phyloP scores from a whole-genome alignment of 352 stramenopile species.

The Pythium utonaiense region DNA sequence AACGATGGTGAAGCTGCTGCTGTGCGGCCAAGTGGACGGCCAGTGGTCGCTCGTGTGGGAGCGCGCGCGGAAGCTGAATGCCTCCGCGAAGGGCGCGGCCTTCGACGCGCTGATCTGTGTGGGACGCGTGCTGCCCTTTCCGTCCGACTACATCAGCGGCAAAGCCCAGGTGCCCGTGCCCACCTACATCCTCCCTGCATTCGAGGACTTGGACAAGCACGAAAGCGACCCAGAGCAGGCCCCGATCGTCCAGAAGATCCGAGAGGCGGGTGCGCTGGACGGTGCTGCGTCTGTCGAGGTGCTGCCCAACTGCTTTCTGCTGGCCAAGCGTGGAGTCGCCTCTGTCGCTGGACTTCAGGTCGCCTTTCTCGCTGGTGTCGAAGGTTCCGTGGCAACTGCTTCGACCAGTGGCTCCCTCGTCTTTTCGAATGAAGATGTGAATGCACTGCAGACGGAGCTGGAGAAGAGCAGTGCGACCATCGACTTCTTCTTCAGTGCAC shows the following conservation, averaged over 20 bases:
- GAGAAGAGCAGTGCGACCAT: constrained; percentile 18
- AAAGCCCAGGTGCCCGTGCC: constrained; percentile 39
- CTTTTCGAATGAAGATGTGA: constrained; percentile 10
- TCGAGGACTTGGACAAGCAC: constrained; percentile 26
- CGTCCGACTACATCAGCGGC: constrained; percentile 37
- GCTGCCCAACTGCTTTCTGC: constrained; percentile 43
- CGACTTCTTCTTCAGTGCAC: constrained; percentile 64
- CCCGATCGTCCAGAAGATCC: constrained; percentile 38
- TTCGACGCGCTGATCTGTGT: constrained; percentile 68
- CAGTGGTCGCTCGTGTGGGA: constrained; percentile 68
- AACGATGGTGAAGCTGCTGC: constrained; percentile 76
- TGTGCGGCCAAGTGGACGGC: constrained; percentile 59
- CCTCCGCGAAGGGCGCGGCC: constrained; percentile 37
- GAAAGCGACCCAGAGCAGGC: constrained; percentile 29
- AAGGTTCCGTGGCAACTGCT: neutral
- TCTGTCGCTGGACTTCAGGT: constrained; percentile 26
- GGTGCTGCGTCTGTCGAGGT: constrained; percentile 31
- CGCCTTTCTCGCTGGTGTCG: constrained; percentile 23
- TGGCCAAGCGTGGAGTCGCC: constrained; percentile 40
- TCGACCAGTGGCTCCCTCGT: neutral
- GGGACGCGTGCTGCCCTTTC: constrained; percentile 54
- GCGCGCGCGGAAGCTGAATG: constrained; percentile 69
- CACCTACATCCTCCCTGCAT: constrained; percentile 54
- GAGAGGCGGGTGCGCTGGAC: neutral
- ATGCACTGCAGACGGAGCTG: constrained; percentile 23